These are phyloP conservation scores for Phytophthora vignae DNA, from an alignment of 352 stramenopile genomes.

Conservation along the genomic window DNA sequence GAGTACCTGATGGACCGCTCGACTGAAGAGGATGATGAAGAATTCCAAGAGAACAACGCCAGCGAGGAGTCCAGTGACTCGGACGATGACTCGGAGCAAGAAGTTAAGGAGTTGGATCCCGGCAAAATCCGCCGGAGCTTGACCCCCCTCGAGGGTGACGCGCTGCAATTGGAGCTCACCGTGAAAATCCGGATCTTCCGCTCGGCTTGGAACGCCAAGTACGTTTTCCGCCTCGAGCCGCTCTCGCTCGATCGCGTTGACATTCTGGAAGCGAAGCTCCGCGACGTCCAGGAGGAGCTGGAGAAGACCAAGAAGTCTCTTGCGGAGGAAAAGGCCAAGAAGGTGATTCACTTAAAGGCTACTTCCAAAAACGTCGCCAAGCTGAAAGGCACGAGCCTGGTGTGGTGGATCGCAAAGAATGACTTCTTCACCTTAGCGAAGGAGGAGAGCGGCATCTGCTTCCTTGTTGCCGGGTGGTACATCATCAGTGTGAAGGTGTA, in stretches of 20 bases:
- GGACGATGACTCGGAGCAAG: not conserved
- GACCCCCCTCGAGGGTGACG: not conserved
- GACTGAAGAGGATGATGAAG: not conserved
- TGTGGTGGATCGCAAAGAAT: not conserved
- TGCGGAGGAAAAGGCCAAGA: not conserved
- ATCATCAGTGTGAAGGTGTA: not conserved
- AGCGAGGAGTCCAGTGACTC: not conserved
- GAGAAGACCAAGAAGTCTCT: not conserved
- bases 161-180: not conserved
- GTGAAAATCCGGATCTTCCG: slow-evolving; percentile 1
- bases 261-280: not conserved
- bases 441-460: not conserved
- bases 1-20: not conserved
- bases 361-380: not conserved
- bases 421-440: not conserved
- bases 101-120: not conserved
- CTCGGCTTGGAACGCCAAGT: slow-evolving; percentile 2
- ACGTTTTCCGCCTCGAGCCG: not conserved
- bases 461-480: not conserved
- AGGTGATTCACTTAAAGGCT: not conserved
- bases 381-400: not conserved
- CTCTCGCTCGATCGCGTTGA: not conserved
- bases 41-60: not conserved
- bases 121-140: not conserved
- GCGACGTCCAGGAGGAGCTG: not conserved